A percentile compares a stretch with the other conserved stretches of the same genome.
phyloP scores from a whole-genome alignment of 2,329 filamentous ascomycete species.

The Sarocladiaceae sp. region DNA sequence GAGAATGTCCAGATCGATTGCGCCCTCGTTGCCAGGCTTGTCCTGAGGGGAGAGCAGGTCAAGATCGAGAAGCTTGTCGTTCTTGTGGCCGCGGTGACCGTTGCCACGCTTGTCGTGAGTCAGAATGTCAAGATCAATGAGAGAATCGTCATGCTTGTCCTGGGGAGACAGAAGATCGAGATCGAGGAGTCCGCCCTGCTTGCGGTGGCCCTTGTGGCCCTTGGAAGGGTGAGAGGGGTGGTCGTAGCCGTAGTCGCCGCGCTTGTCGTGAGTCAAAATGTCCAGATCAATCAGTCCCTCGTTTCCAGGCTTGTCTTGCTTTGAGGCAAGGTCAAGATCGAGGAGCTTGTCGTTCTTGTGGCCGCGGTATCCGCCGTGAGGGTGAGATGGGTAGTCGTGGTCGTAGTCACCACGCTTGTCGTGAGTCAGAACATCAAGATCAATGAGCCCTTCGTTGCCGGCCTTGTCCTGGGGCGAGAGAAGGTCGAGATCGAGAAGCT shows the following conservation, averaged over 20 bases:
- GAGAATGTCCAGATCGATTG: slow-evolving; percentile 7
- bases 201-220: not conserved
- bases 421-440: slow-evolving; percentile 10
- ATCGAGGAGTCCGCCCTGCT: slow-evolving; percentile 7
- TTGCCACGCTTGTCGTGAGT: not conserved
- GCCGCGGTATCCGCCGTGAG: not conserved
- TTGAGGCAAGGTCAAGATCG: slow-evolving; percentile 13
- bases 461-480: slow-evolving; percentile 4
- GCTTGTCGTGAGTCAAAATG: slow-evolving; percentile 10
- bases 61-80: slow-evolving; percentile 7
- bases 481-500: slow-evolving; percentile 9
- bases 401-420: not conserved
- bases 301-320: slow-evolving; percentile 12
- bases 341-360: slow-evolving; percentile 10
- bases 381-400: no score
- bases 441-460: not conserved
- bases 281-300: slow-evolving; percentile 12
- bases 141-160: slow-evolving; percentile 6
- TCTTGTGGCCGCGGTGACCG: not conserved
- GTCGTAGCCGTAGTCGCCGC: no score
- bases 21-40: not conserved
- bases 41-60: slow-evolving; percentile 8
- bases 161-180: slow-evolving; percentile 8
- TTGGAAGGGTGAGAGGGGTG: not conserved
- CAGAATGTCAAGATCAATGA: slow-evolving; percentile 1